phyloP scores from a whole-genome alignment of 257 asterid genomes.

The Leptodermis oblonga region DNA sequence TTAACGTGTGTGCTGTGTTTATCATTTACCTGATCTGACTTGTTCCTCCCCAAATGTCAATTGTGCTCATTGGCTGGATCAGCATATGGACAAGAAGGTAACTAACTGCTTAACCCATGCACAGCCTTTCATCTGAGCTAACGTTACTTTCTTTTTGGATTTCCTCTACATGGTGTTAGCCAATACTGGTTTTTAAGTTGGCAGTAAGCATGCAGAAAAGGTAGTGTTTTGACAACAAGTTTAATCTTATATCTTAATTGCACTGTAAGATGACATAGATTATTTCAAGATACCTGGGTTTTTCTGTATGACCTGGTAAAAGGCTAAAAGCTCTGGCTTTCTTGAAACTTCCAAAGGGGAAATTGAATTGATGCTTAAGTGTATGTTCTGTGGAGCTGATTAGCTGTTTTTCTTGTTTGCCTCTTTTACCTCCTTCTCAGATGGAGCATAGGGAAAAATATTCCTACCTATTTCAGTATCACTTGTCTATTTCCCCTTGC shows the following conservation, averaged over 20 bases:
- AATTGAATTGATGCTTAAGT: not conserved
- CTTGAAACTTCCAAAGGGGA: not conserved
- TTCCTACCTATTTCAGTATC: not conserved
- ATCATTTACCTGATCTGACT: slow-evolving; percentile 26
- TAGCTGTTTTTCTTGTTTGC: not conserved
- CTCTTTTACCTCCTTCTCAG: too few relatives aligned
- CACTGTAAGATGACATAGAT: not conserved
- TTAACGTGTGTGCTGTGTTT: slow-evolving; percentile 6
- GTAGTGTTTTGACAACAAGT: not conserved
- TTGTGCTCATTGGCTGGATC: slow-evolving; percentile 38
- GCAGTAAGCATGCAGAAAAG: not conserved
- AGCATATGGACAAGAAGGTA: slow-evolving; percentile 87
- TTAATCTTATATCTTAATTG: not conserved
- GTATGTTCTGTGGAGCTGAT: not conserved
- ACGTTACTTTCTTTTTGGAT: not conserved
- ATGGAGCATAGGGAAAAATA: not conserved
- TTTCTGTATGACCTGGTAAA: not conserved
- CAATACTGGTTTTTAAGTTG: not conserved
- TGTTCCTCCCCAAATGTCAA: slow-evolving; percentile 10
- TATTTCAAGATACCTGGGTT: not conserved
- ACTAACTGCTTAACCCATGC: slow-evolving; percentile 14
- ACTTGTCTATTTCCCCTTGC: not conserved
- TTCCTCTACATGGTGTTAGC: not conserved
- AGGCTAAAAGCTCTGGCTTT: not conserved
- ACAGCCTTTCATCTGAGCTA: not conserved